Percentiles rank a stretch among this genome's conserved stretches.
Evolutionary conservation across 495 filamentous ascomycete species (phyloP).

Genomic region (Platismatia glauca): DNA sequence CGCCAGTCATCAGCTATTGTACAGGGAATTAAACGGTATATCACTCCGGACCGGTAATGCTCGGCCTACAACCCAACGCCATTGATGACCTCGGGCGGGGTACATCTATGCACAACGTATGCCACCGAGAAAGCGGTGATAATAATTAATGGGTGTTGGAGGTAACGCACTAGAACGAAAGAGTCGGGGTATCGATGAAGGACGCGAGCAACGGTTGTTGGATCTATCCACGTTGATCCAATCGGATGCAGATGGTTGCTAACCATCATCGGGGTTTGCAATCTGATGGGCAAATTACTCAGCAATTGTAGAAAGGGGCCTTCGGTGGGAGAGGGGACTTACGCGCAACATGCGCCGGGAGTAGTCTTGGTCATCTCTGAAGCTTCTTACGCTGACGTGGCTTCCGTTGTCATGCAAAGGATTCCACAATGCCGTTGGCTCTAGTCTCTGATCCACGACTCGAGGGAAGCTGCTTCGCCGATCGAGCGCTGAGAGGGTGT

Average conservation of each 20-base stretch:
- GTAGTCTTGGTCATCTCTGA: constrained; percentile 50
- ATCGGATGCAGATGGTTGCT: not conserved
- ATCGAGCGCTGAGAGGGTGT: constrained; percentile 15
- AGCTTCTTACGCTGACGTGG: constrained; percentile 42
- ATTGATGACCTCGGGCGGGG: constrained; percentile 8
- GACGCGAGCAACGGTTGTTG: not conserved
- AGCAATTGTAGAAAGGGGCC: constrained; percentile 1
- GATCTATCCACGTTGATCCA: not conserved
- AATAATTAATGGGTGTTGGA: not conserved
- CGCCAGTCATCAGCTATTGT: constrained; percentile 16
- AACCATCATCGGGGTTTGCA: constrained; percentile 45
- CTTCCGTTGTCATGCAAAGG: constrained; percentile 38
- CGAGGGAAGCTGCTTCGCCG: constrained; percentile 26
- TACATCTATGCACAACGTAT: constrained; percentile 1
- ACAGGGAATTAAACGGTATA: constrained; percentile 12
- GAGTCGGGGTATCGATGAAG: constrained; percentile 7
- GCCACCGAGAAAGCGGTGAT: constrained; percentile 1
- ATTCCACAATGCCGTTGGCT: constrained; percentile 32
- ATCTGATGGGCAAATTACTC: constrained; percentile 29
- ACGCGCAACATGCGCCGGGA: constrained; percentile 48
- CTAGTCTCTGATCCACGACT: constrained; percentile 36
- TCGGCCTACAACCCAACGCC: constrained; percentile 12
- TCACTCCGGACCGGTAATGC: constrained; percentile 6
- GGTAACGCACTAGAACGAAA: not conserved
- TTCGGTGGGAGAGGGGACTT: constrained; percentile 22